phyloP scores from a whole-genome alignment of 345 rosid genomes.

The Passiflora organensis region DNA sequence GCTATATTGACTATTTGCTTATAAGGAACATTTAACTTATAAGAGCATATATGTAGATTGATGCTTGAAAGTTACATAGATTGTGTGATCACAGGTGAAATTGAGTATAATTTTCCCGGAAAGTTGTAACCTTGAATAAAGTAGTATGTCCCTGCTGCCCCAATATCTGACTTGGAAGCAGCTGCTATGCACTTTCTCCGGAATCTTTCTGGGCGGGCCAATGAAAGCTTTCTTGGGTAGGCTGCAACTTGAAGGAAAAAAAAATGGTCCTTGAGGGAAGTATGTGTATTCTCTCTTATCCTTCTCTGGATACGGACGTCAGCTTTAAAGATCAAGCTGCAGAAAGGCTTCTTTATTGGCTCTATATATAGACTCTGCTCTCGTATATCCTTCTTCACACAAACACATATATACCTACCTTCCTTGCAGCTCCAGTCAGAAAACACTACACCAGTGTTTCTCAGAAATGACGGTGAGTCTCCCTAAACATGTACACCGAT shows the following conservation, averaged over 20 bases:
- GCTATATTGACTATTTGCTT: too few species aligned
- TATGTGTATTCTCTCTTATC: slow-evolving; percentile 14
- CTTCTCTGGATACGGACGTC: not conserved
- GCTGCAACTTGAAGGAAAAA: slow-evolving; percentile 10
- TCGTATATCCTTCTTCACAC: not conserved
- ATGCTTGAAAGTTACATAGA: too few species aligned
- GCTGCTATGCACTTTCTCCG: slow-evolving; percentile 21
- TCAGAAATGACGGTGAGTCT: too few species aligned
- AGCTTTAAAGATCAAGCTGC: not conserved
- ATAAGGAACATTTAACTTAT: too few species aligned
- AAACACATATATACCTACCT: not conserved
- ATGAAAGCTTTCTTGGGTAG: slow-evolving; percentile 1
- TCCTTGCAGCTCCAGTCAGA: not conserved
- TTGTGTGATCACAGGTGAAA: too few species aligned
- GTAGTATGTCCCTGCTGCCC: too few species aligned
- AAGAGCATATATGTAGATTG: too few species aligned
- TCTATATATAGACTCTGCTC: slow-evolving; percentile 9
- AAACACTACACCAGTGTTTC: not conserved
- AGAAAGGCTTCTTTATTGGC: not conserved
- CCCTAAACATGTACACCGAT: too few species aligned
- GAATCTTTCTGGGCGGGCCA: slow-evolving; percentile 3
- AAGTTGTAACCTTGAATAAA: too few species aligned
- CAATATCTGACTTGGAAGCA: slow-evolving; percentile 9
- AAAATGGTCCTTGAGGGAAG: slow-evolving; percentile 5
- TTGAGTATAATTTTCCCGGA: too few species aligned